Percentiles rank a stretch among this genome's conserved stretches.
Evolutionary conservation across 2,329 filamentous ascomycete species (phyloP).

Genomic region (Talaromyces sp.): DNA sequence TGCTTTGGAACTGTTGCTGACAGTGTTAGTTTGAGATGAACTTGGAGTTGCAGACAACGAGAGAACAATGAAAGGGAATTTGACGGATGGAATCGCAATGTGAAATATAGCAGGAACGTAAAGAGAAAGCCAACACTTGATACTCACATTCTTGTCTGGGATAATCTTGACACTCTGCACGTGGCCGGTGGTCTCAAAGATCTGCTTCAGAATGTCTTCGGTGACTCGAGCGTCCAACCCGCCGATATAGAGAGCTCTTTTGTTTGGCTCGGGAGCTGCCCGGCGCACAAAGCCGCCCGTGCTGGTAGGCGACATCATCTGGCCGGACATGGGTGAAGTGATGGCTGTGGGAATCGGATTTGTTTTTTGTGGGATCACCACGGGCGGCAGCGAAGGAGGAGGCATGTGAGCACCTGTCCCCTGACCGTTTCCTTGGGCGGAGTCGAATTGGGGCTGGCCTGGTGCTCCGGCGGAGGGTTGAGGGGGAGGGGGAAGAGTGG

Average conservation of each 20-base stretch:
- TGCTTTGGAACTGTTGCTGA: constrained; percentile 61
- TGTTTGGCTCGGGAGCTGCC: constrained; percentile 95
- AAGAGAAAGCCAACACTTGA: background rate
- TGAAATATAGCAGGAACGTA: background rate
- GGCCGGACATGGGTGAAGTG: constrained; percentile 76
- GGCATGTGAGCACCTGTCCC: constrained; percentile 75
- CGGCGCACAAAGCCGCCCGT: constrained; percentile 79
- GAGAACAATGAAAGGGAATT: background rate
- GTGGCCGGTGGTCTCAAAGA: constrained; percentile 97
- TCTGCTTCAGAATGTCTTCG: constrained; percentile 93
- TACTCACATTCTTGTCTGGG: constrained; percentile 95
- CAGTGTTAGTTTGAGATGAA: background rate
- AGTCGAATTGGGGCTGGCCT: constrained; percentile 66
- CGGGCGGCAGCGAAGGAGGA: constrained; percentile 77
- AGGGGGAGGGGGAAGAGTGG: constrained; percentile 68
- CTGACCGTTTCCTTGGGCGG: constrained; percentile 67
- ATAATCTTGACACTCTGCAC: constrained; percentile 99
- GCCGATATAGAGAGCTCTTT: constrained; percentile 93
- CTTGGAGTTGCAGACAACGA: background rate
- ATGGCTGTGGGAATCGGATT: constrained; percentile 93
- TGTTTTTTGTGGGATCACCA: constrained; percentile 90
- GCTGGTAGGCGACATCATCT: constrained; percentile 81
- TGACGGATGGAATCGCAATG: background rate
- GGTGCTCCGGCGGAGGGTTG: constrained; percentile 68
- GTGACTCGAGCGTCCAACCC: constrained; percentile 93